Conservation (phyloP, 2,329 filamentous ascomycete genomes). For the Talaromyces sp. region DNA sequence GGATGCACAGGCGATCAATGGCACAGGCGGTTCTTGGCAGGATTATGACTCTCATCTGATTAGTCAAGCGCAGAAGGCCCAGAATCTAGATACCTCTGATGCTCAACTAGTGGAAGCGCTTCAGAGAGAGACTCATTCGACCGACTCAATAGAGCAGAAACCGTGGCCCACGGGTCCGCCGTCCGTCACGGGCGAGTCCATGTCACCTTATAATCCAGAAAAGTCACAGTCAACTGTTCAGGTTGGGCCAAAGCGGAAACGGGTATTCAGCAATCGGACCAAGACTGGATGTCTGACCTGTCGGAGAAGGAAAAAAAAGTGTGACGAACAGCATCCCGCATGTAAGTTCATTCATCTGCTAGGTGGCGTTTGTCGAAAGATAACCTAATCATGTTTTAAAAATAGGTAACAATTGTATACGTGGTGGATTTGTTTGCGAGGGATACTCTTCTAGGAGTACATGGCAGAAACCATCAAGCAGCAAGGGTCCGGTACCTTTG, state of each 20-base stretch:
- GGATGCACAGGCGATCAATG: constrained; percentile 28
- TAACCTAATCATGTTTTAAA: constrained; percentile 18
- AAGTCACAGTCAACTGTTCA: constrained; percentile 35
- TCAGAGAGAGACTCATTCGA: constrained; percentile 47
- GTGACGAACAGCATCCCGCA: constrained; percentile 87
- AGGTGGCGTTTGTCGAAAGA: neutral
- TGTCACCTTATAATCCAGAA: constrained; percentile 33
- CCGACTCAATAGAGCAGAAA: constrained; percentile 33
- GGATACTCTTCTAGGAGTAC: constrained; percentile 79
- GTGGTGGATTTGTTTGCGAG: constrained; percentile 85
- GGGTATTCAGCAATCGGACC: constrained; percentile 82
- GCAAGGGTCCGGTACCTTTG: constrained; percentile 67
- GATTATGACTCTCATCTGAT: constrained; percentile 41
- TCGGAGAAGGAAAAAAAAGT: constrained; percentile 92
- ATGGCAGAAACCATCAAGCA: constrained; percentile 73
- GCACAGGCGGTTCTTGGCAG: constrained; percentile 34
- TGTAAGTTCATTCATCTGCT: constrained; percentile 58
- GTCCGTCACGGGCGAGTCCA: constrained; percentile 33
- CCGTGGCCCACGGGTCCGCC: constrained; percentile 35
- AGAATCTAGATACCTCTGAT: constrained; percentile 47
- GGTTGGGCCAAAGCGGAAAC: constrained; percentile 46
- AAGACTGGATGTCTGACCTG: constrained; percentile 96
- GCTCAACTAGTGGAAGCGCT: constrained; percentile 52
- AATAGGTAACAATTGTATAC: constrained; percentile 80
- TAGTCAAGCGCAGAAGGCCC: constrained; percentile 48